phyloP scores from a whole-genome alignment of 2,329 filamentous ascomycete species.

The Pseudogymnoascus sp. region DNA sequence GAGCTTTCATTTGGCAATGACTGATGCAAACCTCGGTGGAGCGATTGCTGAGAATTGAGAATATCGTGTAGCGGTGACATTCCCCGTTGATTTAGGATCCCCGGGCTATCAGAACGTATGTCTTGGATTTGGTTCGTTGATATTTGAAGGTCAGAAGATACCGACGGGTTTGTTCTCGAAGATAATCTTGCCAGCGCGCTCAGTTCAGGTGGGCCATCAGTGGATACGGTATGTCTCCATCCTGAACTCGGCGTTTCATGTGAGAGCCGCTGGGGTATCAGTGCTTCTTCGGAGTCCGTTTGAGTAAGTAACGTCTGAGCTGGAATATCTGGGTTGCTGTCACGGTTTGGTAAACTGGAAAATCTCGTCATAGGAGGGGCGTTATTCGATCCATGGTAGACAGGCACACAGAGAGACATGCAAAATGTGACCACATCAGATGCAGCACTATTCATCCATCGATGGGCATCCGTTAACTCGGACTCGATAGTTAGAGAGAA shows the following conservation, averaged over 20 bases:
- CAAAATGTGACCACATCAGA: conserved; percentile 75
- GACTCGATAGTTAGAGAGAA: conserved; percentile 72
- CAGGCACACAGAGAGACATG: conserved; percentile 53
- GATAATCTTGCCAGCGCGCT: neutral
- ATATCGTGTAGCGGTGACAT: conserved; percentile 48
- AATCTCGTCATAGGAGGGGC: neutral
- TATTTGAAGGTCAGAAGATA: conserved; percentile 1
- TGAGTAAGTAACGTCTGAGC: conserved; percentile 25
- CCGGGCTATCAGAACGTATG: neutral
- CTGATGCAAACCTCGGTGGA: conserved; percentile 49
- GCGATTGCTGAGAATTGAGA: conserved; percentile 51
- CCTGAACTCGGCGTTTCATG: conserved; percentile 16
- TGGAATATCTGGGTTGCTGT: conserved; percentile 21
- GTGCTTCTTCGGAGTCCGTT: conserved; percentile 1
- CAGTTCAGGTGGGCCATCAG: conserved; percentile 19
- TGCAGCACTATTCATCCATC: conserved; percentile 73
- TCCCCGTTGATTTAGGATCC: neutral
- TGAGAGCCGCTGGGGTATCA: neutral
- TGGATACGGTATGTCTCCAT: conserved; percentile 49
- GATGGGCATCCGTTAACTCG: conserved; percentile 66
- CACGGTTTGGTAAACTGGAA: neutral
- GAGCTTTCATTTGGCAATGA: conserved; percentile 49
- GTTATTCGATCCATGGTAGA: neutral
- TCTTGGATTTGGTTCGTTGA: neutral
- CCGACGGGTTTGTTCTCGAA: neutral